phyloP scores from a whole-genome alignment of 2,329 filamentous ascomycete species.

The Calonectria montana region DNA sequence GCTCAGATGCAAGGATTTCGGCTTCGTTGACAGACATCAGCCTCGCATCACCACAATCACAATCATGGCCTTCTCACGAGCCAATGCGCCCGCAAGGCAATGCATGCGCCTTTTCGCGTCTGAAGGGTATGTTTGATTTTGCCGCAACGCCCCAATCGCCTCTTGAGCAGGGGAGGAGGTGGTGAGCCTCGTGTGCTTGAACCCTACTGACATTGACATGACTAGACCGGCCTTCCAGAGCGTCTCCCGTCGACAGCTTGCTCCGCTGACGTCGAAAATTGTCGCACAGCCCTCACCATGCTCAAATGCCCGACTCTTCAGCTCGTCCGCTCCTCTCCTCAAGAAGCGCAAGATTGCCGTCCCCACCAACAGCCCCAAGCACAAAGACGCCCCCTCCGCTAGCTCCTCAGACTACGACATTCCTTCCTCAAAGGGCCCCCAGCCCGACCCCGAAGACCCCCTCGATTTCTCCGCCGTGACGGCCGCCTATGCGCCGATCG shows the following conservation, averaged over 20 bases:
- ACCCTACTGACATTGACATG: conserved; percentile 24
- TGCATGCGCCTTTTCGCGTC: conserved; percentile 39
- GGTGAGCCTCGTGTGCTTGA: background rate
- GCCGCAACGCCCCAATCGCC: background rate
- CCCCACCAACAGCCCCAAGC: conserved; percentile 44
- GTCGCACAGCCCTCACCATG: background rate
- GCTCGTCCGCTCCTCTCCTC: conserved; percentile 40
- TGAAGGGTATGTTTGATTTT: conserved; percentile 34
- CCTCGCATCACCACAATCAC: background rate
- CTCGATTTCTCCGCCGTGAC: conserved; percentile 62
- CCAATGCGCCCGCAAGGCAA: conserved; percentile 36
- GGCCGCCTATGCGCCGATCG: conserved; percentile 55
- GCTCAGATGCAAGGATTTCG: conserved; percentile 36
- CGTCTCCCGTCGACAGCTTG: conserved; percentile 25
- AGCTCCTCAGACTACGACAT: conserved; percentile 30
- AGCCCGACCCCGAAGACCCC: conserved; percentile 55
- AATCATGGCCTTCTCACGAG: conserved; percentile 38
- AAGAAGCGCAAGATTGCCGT: conserved; percentile 55
- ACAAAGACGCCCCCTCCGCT: conserved; percentile 29
- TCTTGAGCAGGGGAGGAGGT: background rate
- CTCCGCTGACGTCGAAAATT: background rate
- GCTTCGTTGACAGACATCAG: background rate
- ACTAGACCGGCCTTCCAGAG: conserved; percentile 31
- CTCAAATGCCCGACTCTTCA: conserved; percentile 43
- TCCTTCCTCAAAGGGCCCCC: conserved; percentile 27